A percentile compares a stretch with the other conserved stretches of the same genome.
Conservation (phyloP, 257 asterid genomes). For the Solanum dulcamara region DNA sequence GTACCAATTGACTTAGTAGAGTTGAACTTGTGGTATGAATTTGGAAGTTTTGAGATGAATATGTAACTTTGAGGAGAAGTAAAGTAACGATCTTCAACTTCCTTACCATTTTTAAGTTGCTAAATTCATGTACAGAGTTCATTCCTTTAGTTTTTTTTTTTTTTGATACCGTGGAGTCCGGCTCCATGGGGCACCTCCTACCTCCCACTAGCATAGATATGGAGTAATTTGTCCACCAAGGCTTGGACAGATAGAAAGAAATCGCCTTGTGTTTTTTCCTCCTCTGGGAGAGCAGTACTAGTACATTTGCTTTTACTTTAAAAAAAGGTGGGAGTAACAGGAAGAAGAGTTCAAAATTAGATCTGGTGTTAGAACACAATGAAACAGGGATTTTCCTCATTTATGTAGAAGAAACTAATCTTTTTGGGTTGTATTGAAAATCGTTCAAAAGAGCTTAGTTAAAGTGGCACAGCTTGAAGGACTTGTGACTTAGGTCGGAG, state of each 20-base stretch:
- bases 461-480: background rate
- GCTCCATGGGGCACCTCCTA: no score
- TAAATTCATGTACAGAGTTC: background rate
- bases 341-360: background rate
- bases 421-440: background rate
- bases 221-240: no score
- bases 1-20: background rate
- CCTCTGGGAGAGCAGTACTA: background rate
- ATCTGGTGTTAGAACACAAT: background rate
- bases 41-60: background rate
- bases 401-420: background rate
- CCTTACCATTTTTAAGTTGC: background rate
- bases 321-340: background rate
- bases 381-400: background rate
- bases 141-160: background rate
- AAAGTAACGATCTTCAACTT: background rate
- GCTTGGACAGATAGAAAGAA: no score
- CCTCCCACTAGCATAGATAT: no score
- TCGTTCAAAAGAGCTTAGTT: background rate
- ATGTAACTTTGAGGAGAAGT: background rate
- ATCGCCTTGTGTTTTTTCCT: no score
- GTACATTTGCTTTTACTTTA: background rate
- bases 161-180: no score
- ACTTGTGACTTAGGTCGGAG: background rate
- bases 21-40: background rate